These are phyloP conservation scores for Inonotus hispidus DNA, from an alignment of 1,284 basidiomycete species.

Conservation along the genomic window DNA sequence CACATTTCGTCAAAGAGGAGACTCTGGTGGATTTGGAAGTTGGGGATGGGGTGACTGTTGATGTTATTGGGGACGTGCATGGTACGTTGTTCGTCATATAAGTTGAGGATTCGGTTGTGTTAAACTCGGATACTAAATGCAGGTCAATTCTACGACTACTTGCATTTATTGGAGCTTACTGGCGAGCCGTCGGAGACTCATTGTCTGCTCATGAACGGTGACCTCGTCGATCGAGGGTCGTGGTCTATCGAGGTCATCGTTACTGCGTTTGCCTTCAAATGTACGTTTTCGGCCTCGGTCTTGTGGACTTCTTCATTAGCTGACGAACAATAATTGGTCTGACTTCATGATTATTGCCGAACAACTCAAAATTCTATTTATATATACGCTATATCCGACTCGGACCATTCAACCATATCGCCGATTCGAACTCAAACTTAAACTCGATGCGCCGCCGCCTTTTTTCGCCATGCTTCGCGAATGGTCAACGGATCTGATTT, in stretches of 20 bases:
- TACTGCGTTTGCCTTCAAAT: slow-evolving; percentile 94
- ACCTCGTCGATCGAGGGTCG: slow-evolving; percentile 95
- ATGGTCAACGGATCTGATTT: neutral
- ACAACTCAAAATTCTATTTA: neutral
- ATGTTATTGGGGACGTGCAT: slow-evolving; percentile 91
- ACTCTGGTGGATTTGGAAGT: slow-evolving; percentile 79
- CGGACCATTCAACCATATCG: too few species aligned
- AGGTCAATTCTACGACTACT: slow-evolving; percentile 94
- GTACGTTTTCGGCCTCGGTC: slow-evolving; percentile 36
- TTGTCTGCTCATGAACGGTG: slow-evolving; percentile 89
- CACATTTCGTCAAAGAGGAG: slow-evolving; percentile 71
- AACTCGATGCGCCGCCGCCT: too few species aligned
- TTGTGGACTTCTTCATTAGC: neutral
- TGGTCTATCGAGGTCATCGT: slow-evolving; percentile 98
- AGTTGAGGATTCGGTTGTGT: neutral
- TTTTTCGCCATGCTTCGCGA: too few species aligned
- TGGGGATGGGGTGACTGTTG: slow-evolving; percentile 75
- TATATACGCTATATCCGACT: neutral
- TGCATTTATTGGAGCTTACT: slow-evolving; percentile 84
- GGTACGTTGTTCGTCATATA: slow-evolving; percentile 39
- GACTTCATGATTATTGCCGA: neutral
- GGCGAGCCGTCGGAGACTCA: slow-evolving; percentile 79
- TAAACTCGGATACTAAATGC: slow-evolving; percentile 12
- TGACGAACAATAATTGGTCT: neutral
- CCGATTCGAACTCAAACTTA: too few species aligned